phyloP scores from a whole-genome alignment of 192 early-diverging fungal genomes.

The Lobulomyces angularis region DNA sequence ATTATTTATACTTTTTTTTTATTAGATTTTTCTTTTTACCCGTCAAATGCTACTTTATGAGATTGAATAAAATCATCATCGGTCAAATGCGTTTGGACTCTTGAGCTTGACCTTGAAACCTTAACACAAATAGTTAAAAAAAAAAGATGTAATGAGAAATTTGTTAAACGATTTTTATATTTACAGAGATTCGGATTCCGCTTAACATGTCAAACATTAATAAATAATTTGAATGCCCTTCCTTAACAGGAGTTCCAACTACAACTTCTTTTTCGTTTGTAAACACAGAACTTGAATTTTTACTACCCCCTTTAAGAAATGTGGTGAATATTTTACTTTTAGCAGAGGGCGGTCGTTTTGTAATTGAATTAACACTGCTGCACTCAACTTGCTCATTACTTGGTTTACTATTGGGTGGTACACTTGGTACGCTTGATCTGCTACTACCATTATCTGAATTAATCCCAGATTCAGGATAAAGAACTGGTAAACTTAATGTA shows the following conservation, averaged over 20 bases:
- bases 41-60: constrained; percentile 94
- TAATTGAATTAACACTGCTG: too few relatives aligned
- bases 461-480: too few relatives aligned
- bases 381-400: too few relatives aligned
- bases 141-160: background rate
- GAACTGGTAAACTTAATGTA: too few relatives aligned
- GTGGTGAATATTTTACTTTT: too few relatives aligned
- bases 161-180: constrained; percentile 8
- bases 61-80: constrained; percentile 72
- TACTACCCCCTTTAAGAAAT: too few relatives aligned
- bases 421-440: too few relatives aligned
- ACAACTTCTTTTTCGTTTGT: constrained; percentile 26
- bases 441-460: too few relatives aligned
- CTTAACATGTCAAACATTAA: constrained; percentile 99
- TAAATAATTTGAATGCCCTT: constrained; percentile 91
- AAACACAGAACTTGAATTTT: too few relatives aligned
- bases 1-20: background rate
- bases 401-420: too few relatives aligned
- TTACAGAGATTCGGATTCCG: constrained; percentile 80
- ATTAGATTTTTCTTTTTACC: too few relatives aligned
- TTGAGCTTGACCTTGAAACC: constrained; percentile 78
- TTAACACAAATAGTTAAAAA: constrained; percentile 5
- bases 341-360: too few relatives aligned
- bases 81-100: constrained; percentile 52
- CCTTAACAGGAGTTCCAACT: constrained; percentile 77